Evolutionary conservation across 768 basidiomycete genomes (phyloP).

Genomic region (Boletus huronensis): DNA sequence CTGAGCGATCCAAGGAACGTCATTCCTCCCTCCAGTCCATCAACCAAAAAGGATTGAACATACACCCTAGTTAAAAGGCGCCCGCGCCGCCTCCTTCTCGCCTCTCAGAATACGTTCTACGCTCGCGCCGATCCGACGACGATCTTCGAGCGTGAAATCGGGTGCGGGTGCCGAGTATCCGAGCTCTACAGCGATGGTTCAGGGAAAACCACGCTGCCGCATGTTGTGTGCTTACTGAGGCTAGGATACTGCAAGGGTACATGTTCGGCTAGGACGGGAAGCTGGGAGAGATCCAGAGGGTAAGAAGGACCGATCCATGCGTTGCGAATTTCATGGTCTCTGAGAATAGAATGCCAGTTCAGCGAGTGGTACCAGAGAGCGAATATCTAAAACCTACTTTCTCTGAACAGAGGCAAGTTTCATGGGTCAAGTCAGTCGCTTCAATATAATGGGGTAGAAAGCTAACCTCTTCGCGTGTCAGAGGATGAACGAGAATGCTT

Average conservation of each 20-base stretch:
- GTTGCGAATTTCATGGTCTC: conserved; percentile 66
- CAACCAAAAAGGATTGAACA: no score
- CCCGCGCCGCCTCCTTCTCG: conserved; percentile 68
- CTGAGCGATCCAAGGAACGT: not conserved
- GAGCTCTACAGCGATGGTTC: conserved; percentile 42
- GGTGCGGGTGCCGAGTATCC: conserved; percentile 61
- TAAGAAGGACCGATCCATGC: conserved; percentile 75
- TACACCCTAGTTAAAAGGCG: conserved; percentile 38
- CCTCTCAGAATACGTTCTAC: conserved; percentile 54
- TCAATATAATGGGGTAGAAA: not conserved
- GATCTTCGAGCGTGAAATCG: conserved; percentile 54
- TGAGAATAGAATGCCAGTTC: conserved; percentile 21
- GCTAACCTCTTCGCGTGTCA: conserved; percentile 67
- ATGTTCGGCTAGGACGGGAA: conserved; percentile 49
- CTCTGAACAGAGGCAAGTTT: conserved; percentile 35
- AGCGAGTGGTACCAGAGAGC: not conserved
- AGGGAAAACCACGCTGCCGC: not conserved
- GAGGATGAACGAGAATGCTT: conserved; percentile 71
- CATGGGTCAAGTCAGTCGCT: not conserved
- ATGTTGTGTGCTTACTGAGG: conserved; percentile 45
- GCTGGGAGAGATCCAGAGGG: conserved; percentile 57
- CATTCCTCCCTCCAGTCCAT: not conserved
- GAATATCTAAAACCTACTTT: conserved; percentile 37
- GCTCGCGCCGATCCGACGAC: conserved; percentile 55
- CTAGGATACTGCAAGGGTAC: conserved; percentile 69